phyloP scores from a whole-genome alignment of 225 moss, liverwort and hornwort species.

The Bryoerythrophyllum caledonicum region DNA sequence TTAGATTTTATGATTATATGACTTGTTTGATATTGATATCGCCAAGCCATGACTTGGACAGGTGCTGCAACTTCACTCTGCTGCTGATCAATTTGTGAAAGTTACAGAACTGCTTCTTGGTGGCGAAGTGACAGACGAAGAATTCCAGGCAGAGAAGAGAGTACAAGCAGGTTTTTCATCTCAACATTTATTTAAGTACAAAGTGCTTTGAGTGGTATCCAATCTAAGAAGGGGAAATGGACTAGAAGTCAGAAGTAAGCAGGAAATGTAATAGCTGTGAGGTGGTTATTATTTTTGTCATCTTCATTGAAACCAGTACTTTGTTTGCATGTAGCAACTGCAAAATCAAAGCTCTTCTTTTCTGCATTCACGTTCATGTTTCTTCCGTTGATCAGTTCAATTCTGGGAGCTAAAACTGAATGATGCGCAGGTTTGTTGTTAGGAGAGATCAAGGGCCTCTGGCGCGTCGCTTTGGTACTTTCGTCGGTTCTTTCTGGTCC shows the following conservation, averaged over 20 bases:
- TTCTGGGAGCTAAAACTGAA: background rate
- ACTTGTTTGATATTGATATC: slow-evolving; percentile 11
- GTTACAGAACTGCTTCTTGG: slow-evolving; percentile 34
- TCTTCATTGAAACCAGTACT: background rate
- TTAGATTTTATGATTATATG: background rate
- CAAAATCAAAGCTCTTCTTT: background rate
- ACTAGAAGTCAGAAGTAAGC: background rate
- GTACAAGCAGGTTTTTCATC: slow-evolving; percentile 41
- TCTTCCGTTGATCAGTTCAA: background rate
- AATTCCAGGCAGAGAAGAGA: slow-evolving; percentile 34
- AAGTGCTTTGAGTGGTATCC: background rate
- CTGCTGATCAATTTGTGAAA: slow-evolving; percentile 42
- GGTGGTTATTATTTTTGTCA: background rate
- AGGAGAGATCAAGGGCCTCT: slow-evolving; percentile 59
- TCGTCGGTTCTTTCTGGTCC: slow-evolving; percentile 56
- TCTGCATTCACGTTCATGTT: background rate
- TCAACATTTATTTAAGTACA: background rate
- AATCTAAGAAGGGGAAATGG: background rate
- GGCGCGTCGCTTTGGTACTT: slow-evolving; percentile 73
- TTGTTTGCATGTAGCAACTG: background rate
- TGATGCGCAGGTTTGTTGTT: slow-evolving; percentile 67
- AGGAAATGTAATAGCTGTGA: background rate
- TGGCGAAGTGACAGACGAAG: slow-evolving; percentile 29
- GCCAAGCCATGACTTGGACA: slow-evolving; percentile 20
- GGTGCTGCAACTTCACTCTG: slow-evolving; percentile 48